A percentile compares a stretch with the other conserved stretches of the same genome.
Conservation (phyloP, 768 basidiomycete genomes). For the Lentinula sp. region DNA sequence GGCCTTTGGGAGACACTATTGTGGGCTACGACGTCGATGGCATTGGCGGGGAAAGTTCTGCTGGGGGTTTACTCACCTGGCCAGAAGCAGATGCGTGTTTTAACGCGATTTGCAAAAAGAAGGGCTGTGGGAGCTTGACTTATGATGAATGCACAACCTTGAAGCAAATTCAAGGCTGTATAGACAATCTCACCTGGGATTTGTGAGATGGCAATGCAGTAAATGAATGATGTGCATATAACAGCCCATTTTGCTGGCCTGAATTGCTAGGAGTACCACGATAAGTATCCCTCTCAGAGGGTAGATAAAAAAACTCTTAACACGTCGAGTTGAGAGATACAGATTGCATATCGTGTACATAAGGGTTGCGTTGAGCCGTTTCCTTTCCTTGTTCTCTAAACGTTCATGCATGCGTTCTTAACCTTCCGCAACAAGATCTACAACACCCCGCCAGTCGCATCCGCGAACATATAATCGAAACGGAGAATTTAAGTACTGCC, state of each 20-base stretch:
- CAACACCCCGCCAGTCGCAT: too few species aligned
- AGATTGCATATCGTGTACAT: too few species aligned
- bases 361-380: too few species aligned
- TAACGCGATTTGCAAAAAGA: conserved; percentile 48
- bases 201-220: conserved; percentile 17
- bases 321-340: too few species aligned
- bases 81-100: conserved; percentile 55
- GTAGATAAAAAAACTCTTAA: too few species aligned
- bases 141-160: conserved; percentile 58
- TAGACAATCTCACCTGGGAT: conserved; percentile 43
- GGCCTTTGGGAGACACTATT: conserved; percentile 49
- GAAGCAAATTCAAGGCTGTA: conserved; percentile 49
- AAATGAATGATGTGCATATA: background rate
- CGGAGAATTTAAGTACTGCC: background rate
- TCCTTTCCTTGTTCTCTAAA: too few species aligned
- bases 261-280: too few species aligned
- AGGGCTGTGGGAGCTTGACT: conserved; percentile 44
- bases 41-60: conserved; percentile 14
- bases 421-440: too few species aligned
- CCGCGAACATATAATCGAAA: too few species aligned
- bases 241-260: too few species aligned
- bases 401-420: too few species aligned
- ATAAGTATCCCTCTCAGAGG: too few species aligned
- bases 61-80: conserved; percentile 48
- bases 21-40: conserved; percentile 4